Percentiles rank a stretch among this genome's conserved stretches.
phyloP scores from a whole-genome alignment of 2,329 filamentous ascomycete species.

The Lecanicillium sp. region DNA sequence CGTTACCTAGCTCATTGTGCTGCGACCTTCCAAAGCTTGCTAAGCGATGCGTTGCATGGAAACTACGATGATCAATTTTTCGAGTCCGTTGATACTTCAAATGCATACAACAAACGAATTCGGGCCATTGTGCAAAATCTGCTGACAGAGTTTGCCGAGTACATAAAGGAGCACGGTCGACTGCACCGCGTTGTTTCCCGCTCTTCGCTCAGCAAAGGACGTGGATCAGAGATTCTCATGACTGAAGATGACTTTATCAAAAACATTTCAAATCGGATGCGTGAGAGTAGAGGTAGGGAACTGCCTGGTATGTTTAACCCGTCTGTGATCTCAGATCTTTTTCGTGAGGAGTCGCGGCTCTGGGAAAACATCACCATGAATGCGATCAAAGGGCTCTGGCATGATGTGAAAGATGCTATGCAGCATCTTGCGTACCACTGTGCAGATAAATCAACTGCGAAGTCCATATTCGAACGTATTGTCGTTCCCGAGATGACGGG shows the following conservation, averaged over 20 bases:
- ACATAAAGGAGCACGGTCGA: constrained; percentile 35
- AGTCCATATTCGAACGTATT: constrained; percentile 7
- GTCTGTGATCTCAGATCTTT: constrained; percentile 49
- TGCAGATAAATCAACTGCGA: constrained; percentile 10
- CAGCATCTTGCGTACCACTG: constrained; percentile 9
- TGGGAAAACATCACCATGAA: constrained; percentile 41
- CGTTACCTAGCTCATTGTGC: constrained; percentile 38
- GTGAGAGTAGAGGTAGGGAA: constrained; percentile 33
- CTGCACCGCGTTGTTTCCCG: constrained; percentile 23
- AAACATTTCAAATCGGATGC: constrained; percentile 15
- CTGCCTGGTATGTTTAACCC: constrained; percentile 55
- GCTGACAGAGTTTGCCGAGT: constrained; percentile 35
- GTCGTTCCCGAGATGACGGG: constrained; percentile 13
- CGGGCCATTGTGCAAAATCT: constrained; percentile 46
- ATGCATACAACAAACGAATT: constrained; percentile 35
- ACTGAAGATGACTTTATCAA: constrained; percentile 12
- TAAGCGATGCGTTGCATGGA: constrained; percentile 41
- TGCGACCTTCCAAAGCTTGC: constrained; percentile 32
- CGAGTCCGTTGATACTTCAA: constrained; percentile 19
- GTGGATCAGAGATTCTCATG: constrained; percentile 1
- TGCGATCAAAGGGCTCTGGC: constrained; percentile 12
- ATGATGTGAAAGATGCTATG: constrained; percentile 8
- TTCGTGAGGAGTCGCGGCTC: constrained; percentile 46
- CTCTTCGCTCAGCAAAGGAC: not conserved
- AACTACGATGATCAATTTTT: constrained; percentile 47